phyloP scores from a whole-genome alignment of 768 basidiomycete genomes.

The Kwoniella mangroviensis region DNA sequence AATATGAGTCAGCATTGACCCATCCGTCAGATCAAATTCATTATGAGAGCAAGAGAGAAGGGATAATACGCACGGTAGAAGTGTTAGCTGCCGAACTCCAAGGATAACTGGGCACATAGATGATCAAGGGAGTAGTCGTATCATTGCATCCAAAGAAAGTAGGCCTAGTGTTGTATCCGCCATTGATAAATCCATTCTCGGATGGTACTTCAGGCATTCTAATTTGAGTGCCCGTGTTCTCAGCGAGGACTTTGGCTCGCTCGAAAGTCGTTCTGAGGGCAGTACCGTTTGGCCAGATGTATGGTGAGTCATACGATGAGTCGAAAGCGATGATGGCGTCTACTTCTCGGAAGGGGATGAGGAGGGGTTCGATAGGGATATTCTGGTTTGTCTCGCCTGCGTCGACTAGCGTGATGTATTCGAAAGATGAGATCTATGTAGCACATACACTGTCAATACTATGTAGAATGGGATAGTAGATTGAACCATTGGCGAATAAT shows the following conservation, averaged over 20 bases:
- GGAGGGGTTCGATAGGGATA: conserved; percentile 71
- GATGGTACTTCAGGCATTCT: conserved; percentile 56
- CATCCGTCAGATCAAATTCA: neutral
- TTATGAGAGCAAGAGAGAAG: neutral
- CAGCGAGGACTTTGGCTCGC: conserved; percentile 30
- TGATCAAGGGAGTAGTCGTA: conserved; percentile 68
- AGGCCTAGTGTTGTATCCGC: conserved; percentile 51
- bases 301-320: conserved; percentile 60
- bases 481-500: neutral
- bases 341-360: conserved; percentile 70
- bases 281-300: conserved; percentile 72
- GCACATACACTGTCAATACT: neutral
- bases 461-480: neutral
- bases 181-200: conserved; percentile 55
- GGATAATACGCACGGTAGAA: conserved; percentile 41
- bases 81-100: conserved; percentile 48
- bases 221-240: conserved; percentile 31
- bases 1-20: neutral
- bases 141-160: conserved; percentile 55
- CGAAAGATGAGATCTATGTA: conserved; percentile 42
- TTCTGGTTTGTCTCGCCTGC: conserved; percentile 59
- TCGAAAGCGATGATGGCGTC: conserved; percentile 81
- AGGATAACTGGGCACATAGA: conserved; percentile 78
- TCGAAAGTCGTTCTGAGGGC: conserved; percentile 59
- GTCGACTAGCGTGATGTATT: conserved; percentile 56